Percentiles rank a stretch among this genome's conserved stretches.
These are phyloP conservation scores for Penicillium mononematosum DNA, from an alignment of 495 filamentous ascomycete genomes.

Conservation along the genomic window DNA sequence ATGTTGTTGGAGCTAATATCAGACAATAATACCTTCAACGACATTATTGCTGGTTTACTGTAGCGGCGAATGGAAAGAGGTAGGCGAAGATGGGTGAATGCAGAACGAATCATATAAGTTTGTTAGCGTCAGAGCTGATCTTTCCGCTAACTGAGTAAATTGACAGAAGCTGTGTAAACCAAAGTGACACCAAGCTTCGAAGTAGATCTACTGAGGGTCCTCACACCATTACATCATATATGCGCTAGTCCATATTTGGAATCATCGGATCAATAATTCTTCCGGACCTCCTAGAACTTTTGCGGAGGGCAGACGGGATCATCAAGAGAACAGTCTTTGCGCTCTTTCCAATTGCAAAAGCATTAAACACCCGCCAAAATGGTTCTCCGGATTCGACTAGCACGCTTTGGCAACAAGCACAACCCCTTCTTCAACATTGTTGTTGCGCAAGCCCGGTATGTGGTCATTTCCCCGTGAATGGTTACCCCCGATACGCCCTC, in stretches of 20 bases:
- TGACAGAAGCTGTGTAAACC: not conserved
- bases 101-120: constrained; percentile 31
- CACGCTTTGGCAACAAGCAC: constrained; percentile 88
- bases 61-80: constrained; percentile 24
- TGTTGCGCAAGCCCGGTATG: constrained; percentile 89
- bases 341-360: constrained; percentile 3
- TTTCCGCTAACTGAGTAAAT: not conserved
- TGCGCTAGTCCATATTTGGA: constrained; percentile 32
- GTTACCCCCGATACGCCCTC: constrained; percentile 3
- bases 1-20: not conserved
- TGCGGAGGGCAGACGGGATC: constrained; percentile 21
- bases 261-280: constrained; percentile 26
- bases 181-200: not conserved
- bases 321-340: constrained; percentile 7
- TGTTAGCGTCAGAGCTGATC: too few relatives aligned
- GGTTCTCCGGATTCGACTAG: constrained; percentile 90
- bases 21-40: constrained; percentile 36
- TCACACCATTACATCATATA: constrained; percentile 28
- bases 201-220: constrained; percentile 13
- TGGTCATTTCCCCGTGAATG: constrained; percentile 15
- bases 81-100: constrained; percentile 15
- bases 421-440: constrained; percentile 95
- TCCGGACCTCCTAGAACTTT: constrained; percentile 33
- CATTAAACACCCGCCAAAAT: constrained; percentile 49
- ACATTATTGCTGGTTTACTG: constrained; percentile 38